phyloP scores from a whole-genome alignment of 2,329 filamentous ascomycete species.

The Mycosphaerella sp. region DNA sequence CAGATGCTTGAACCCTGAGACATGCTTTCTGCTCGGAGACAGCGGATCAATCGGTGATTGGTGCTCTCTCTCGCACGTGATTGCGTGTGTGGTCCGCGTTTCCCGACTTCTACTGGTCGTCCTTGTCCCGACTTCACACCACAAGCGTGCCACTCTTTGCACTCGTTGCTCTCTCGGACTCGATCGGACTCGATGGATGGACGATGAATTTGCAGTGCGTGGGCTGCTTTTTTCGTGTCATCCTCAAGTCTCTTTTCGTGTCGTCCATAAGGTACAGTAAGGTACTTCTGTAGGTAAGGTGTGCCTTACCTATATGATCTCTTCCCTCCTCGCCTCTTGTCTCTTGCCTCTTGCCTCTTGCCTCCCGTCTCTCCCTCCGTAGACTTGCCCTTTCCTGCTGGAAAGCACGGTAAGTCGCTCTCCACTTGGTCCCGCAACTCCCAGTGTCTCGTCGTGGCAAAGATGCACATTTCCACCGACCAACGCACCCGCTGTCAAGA shows the following conservation, averaged over 20 bases:
- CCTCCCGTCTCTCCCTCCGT: background rate
- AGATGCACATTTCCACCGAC: slow-evolving; percentile 3
- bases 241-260: too few species aligned
- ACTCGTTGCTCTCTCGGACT: background rate
- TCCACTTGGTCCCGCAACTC: background rate
- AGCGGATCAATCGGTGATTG: background rate
- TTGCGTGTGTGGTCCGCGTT: too few species aligned
- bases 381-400: background rate
- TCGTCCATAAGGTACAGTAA: too few species aligned
- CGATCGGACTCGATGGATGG: too few species aligned
- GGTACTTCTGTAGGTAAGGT: too few species aligned
- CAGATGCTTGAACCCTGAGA: slow-evolving; percentile 6
- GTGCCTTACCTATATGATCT: too few species aligned
- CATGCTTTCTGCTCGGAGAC: background rate
- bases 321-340: background rate
- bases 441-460: background rate
- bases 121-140: slow-evolving; percentile 12
- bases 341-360: background rate
- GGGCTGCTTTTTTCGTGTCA: background rate
- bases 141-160: slow-evolving; percentile 9
- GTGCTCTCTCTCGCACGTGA: background rate
- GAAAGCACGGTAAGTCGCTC: background rate
- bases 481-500: slow-evolving; percentile 12
- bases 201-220: background rate
- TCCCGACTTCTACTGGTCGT: slow-evolving; percentile 2